Evolutionary conservation across 2,329 filamentous ascomycete species (phyloP).

Genomic region (Talaromyces sp.): DNA sequence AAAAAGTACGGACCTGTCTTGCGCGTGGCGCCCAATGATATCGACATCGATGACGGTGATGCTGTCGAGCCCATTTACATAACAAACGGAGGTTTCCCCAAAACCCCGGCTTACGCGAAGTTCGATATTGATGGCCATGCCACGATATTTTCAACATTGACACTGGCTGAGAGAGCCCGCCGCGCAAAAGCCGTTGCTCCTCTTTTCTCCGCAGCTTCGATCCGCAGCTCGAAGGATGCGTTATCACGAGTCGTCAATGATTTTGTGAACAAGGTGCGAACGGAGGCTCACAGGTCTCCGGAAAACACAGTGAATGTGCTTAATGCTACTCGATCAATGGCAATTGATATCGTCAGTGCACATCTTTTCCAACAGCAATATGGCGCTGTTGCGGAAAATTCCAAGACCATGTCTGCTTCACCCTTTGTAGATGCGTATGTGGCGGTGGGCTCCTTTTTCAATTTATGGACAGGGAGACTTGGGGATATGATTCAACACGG

Average conservation of each 20-base stretch:
- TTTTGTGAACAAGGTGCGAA: conserved; percentile 17
- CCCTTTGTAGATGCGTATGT: conserved; percentile 52
- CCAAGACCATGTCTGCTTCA: conserved; percentile 35
- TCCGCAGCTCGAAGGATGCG: conserved; percentile 14
- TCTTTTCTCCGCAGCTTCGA: conserved; percentile 35
- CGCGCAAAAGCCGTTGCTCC: conserved; percentile 48
- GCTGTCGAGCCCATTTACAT: conserved; percentile 49
- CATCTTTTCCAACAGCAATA: conserved; percentile 52
- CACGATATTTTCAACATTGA: conserved; percentile 49
- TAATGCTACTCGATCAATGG: conserved; percentile 45
- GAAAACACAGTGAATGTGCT: conserved; percentile 33
- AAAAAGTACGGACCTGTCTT: conserved; percentile 23
- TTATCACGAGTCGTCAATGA: conserved; percentile 17
- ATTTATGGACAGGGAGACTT: conserved; percentile 25
- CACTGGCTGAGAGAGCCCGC: conserved; percentile 36
- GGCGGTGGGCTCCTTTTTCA: conserved; percentile 51
- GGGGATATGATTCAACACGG: too few relatives aligned
- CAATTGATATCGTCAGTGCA: conserved; percentile 50
- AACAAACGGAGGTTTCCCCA: conserved; percentile 48
- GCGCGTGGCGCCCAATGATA: conserved; percentile 33
- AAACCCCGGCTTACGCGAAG: conserved; percentile 49
- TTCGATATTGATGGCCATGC: conserved; percentile 53
- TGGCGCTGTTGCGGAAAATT: conserved; percentile 40
- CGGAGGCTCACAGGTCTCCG: conserved; percentile 9
- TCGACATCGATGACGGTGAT: conserved; percentile 40